A percentile compares a stretch with the other conserved stretches of the same genome.
These are phyloP conservation scores for Cladorrhinum sp. DNA, from an alignment of 2,329 filamentous ascomycete genomes.

Conservation along the genomic window DNA sequence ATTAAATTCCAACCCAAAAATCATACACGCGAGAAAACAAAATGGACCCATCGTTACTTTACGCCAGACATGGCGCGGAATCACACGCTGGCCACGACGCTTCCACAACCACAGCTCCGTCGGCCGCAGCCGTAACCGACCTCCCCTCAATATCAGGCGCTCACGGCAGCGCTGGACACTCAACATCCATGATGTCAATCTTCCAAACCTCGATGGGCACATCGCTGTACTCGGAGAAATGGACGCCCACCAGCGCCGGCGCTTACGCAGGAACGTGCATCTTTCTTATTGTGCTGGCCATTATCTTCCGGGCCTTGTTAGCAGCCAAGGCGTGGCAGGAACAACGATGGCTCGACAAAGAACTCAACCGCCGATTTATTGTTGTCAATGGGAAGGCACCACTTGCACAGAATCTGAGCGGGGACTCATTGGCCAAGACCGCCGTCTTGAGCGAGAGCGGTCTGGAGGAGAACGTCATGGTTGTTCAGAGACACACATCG, in stretches of 20 bases:
- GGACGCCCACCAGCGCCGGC: conserved; percentile 69
- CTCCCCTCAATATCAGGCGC: background rate
- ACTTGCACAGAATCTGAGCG: conserved; percentile 56
- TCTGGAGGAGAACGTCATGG: conserved; percentile 73
- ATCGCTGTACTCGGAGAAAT: conserved; percentile 58
- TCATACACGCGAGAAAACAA: background rate
- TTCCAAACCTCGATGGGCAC: conserved; percentile 59
- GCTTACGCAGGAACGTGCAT: conserved; percentile 87
- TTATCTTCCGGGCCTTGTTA: conserved; percentile 66
- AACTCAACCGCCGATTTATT: conserved; percentile 73
- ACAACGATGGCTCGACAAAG: conserved; percentile 64
- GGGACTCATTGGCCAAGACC: conserved; percentile 60
- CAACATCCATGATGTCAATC: conserved; percentile 45
- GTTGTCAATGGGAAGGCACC: conserved; percentile 64
- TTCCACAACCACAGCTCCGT: background rate
- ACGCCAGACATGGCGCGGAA: conserved; percentile 6
- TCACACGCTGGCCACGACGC: conserved; percentile 8
- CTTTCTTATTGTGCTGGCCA: conserved; percentile 76
- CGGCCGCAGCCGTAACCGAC: background rate
- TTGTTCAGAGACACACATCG: conserved; percentile 58
- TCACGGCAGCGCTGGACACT: conserved; percentile 17
- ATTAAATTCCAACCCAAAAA: background rate
- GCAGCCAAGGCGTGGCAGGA: conserved; percentile 66
- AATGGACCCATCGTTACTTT: conserved; percentile 8
- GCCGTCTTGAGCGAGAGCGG: conserved; percentile 71